Conservation (phyloP, 1,284 basidiomycete genomes). For the Moniliophthora roreri region DNA sequence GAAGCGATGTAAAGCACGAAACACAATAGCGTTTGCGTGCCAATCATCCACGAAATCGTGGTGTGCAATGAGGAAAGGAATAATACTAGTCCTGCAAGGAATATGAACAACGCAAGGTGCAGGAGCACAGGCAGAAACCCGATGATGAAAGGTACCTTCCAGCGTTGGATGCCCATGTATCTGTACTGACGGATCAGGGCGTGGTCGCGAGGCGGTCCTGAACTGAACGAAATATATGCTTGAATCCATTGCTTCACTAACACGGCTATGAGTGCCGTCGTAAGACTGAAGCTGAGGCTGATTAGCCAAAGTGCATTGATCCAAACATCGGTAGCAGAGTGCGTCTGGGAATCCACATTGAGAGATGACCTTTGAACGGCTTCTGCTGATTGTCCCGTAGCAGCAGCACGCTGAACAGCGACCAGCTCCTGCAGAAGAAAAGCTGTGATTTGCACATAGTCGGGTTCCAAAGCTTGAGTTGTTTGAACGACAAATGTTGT, state of each 20-base stretch:
- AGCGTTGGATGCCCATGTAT: slow-evolving; percentile 32
- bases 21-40: no score
- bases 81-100: background rate
- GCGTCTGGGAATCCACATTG: background rate
- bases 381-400: background rate
- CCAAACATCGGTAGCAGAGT: slow-evolving; percentile 19
- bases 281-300: slow-evolving; percentile 1
- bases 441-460: slow-evolving; percentile 32
- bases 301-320: slow-evolving; percentile 42
- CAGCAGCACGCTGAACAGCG: background rate
- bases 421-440: slow-evolving; percentile 25
- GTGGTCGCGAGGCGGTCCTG: slow-evolving; percentile 32
- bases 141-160: slow-evolving; percentile 20
- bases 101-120: background rate
- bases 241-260: slow-evolving; percentile 14
- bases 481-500: slow-evolving; percentile 2
- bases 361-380: background rate
- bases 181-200: slow-evolving; percentile 36
- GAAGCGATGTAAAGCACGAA: no score
- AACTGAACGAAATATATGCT: slow-evolving; percentile 29
- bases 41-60: no score
- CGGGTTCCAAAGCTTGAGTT: slow-evolving; percentile 14
- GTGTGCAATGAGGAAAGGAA: background rate
- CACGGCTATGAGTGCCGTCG: slow-evolving; percentile 5
- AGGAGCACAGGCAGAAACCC: background rate